Evolutionary conservation across 2,329 filamentous ascomycete species (phyloP), one percentile per base, ranked within the genome.

Genomic region (Microascus cirrosus): DNA sequence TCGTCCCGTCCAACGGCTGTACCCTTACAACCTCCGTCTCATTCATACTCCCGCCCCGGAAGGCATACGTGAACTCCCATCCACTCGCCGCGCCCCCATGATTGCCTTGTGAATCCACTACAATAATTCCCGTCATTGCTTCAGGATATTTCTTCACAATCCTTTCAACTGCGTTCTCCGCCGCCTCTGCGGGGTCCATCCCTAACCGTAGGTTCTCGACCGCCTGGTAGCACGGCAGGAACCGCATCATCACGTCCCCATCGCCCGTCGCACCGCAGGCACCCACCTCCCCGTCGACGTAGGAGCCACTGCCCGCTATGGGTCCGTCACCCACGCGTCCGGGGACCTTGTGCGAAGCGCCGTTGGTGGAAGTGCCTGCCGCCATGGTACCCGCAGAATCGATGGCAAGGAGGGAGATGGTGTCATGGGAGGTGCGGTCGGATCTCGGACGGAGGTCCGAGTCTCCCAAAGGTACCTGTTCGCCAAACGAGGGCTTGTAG

Each of bases 221-320:
- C 1, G 79, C 79, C 63, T 82, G 79, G 62, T 82, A 82, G 63
- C 79, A 82, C 0, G 79, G 79, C 25, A 82, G 64, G 61, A 81
- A 80, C 3, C 78, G 72, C 74, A 81, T 78, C 78, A 82, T 80
- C 59, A 81, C 66, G 62, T 82, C 79, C 0, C 79, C 79, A 57
- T 82, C 79, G 1, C 79, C 79, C 0, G 79, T 82, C 1, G 79
- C 78, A 8, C 79, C 79, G 61, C 79, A 82, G 0, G 75, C 79
- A 1, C 79, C 79, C 1, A 79, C 74, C 2, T 79, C 77, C 4
- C 69, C 70, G 60, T 82, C 79, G 2, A 78, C 79, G 61, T 82
- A 82, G 1, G 77, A 78, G 1, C 79, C 79, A 57, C 76, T 79
- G 1, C 79, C 79, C 0, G 73, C 70, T 56, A 82, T 81, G 3